Evolutionary conservation across 1,284 basidiomycete genomes (phyloP), one percentile per base, ranked within the genome.

Genomic region (Boletus sp.): DNA sequence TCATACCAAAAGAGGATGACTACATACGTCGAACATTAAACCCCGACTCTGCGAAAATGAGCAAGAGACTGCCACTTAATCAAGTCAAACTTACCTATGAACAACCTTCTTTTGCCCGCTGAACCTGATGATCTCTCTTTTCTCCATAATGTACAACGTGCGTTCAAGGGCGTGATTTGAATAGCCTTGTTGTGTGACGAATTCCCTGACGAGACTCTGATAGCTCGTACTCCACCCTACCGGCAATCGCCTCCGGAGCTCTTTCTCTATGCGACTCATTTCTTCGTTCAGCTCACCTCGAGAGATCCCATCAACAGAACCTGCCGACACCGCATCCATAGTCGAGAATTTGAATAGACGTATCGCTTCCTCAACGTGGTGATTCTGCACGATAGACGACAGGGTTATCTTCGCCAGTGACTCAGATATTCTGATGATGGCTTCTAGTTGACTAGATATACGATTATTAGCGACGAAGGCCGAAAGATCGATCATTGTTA

Each of bases 351-450:
- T 98, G 88, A 99, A 99, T 29, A 99, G 78, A 7, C 97, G 88
- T 69, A 99, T 98, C 7, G 97, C 93, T 75, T 99, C 97, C 73
- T 99, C 96, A 37, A 99, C 97, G 67, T 99, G 96, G 72, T 98
- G 91, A 58, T 91, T 89, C 65, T 89, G 86, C 6, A 99, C 97
- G 4, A 88, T 83, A 0, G 94, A 84, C 2, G 89, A 89, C 22
- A 99, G 81, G 1, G 94, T 95, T 75, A 99, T 84, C 73, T 99
- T 99, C 33, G 96, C 96, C 18, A 98, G 80, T 4, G 95, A 91
- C 74, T 99, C 97, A 6, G 95, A 98, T 69, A 99, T 99, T 46
- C 97, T 95, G 67, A 99, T 94, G 67, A 99, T 97, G 39, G 97
- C 97, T 78, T 99, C 97, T 9, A 99, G 81, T 88, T 99, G 97